These are phyloP conservation scores for Fusarium nurragi DNA, from an alignment of 2,329 filamentous ascomycete species.

Conservation along the genomic window DNA sequence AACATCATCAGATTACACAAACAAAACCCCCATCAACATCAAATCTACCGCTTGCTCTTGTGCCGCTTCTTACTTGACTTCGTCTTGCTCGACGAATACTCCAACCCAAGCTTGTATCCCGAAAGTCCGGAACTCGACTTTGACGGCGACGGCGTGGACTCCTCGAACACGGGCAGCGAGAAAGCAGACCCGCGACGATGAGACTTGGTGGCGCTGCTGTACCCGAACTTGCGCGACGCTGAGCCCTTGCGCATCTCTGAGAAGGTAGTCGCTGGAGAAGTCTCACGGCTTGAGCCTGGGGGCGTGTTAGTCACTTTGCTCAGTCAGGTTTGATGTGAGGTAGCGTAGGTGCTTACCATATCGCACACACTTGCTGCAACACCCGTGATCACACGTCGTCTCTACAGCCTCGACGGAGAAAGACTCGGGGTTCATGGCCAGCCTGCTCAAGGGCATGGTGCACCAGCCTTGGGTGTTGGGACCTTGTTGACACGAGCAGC, in stretches of 20 bases:
- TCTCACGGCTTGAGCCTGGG: slow-evolving; percentile 47
- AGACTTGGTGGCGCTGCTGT: slow-evolving; percentile 43
- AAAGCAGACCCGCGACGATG: slow-evolving; percentile 46
- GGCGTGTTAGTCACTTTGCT: not conserved
- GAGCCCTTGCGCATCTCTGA: slow-evolving; percentile 52
- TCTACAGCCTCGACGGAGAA: slow-evolving; percentile 51
- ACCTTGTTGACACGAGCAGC: slow-evolving; percentile 61
- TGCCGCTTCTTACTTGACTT: slow-evolving; percentile 44
- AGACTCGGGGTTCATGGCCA: slow-evolving; percentile 47
- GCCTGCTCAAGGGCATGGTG: slow-evolving; percentile 49
- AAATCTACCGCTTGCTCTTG: slow-evolving; percentile 37
- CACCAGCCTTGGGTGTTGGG: slow-evolving; percentile 66
- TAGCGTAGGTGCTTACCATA: slow-evolving; percentile 47
- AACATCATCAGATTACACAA: slow-evolving; percentile 2
- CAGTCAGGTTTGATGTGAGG: not conserved
- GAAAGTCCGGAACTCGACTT: slow-evolving; percentile 37
- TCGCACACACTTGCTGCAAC: slow-evolving; percentile 59
- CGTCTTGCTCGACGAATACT: slow-evolving; percentile 44
- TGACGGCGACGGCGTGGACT: slow-evolving; percentile 28
- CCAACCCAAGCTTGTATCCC: slow-evolving; percentile 45
- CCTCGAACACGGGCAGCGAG: slow-evolving; percentile 31
- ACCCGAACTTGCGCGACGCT: slow-evolving; percentile 50
- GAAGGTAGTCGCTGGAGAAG: slow-evolving; percentile 51
- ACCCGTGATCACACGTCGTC: slow-evolving; percentile 61
- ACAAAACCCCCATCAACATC: not conserved